Evolutionary conservation across 2,329 filamentous ascomycete species (phyloP).

Genomic region (Fusarium globosum): DNA sequence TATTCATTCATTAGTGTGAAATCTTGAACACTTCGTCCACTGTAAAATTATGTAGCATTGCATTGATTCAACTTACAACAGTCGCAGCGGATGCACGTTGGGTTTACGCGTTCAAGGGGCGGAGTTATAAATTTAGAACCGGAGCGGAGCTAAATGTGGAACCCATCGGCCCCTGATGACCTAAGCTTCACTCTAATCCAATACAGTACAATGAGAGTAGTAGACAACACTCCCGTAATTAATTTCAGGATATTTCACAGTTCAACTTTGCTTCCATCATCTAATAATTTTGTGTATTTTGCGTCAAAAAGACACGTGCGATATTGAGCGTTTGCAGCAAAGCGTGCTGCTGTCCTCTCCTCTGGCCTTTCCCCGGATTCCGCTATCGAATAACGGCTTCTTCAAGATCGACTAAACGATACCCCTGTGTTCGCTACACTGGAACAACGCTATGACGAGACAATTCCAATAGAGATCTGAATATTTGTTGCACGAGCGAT

Average conservation of each 20-base stretch:
- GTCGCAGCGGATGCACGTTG: background rate
- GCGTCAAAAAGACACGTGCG: background rate
- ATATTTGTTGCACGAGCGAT: background rate
- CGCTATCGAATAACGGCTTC: conserved; percentile 16
- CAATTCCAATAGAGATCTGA: conserved; percentile 4
- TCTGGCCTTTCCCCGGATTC: background rate
- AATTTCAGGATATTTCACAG: conserved; percentile 22
- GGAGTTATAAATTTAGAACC: conserved; percentile 20
- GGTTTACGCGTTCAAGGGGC: conserved; percentile 33
- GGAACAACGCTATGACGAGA: conserved; percentile 26
- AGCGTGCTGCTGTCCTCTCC: background rate
- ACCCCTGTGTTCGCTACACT: conserved; percentile 23
- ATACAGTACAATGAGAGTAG: conserved; percentile 4
- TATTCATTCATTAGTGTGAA: background rate
- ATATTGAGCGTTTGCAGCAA: background rate
- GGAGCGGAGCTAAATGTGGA: conserved; percentile 32
- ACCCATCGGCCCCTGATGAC: conserved; percentile 43
- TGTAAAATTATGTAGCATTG: background rate
- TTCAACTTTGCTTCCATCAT: conserved; percentile 10
- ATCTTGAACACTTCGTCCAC: background rate
- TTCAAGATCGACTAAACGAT: conserved; percentile 17
- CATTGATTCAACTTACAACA: background rate
- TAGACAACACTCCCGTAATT: conserved; percentile 10
- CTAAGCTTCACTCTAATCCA: conserved; percentile 31
- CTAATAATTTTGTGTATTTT: conserved; percentile 11